A percentile compares a stretch with the other conserved stretches of the same genome.
Evolutionary conservation across 208 protist species (phyloP).

Genomic region (Trypanosoma lewisi): DNA sequence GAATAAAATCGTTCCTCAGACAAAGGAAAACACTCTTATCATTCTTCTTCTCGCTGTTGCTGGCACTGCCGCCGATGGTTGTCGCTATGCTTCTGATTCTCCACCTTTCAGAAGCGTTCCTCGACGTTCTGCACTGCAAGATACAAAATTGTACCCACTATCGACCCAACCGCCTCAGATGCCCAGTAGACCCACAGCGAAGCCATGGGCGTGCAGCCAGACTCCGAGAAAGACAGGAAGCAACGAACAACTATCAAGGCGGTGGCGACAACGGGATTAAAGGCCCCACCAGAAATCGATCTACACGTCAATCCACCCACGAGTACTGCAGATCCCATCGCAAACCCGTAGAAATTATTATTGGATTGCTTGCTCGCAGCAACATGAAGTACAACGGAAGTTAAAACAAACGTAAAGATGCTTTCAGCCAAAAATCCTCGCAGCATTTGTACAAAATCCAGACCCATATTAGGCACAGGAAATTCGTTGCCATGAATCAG

Average conservation of each 20-base stretch:
- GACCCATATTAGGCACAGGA: constrained; percentile 62
- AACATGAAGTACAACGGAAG: constrained; percentile 77
- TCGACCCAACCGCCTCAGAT: constrained; percentile 61
- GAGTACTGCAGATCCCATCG: constrained; percentile 73
- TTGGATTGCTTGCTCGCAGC: constrained; percentile 57
- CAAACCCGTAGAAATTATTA: constrained; percentile 83
- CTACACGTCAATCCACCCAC: constrained; percentile 56
- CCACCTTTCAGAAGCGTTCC: constrained; percentile 29
- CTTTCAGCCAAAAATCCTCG: constrained; percentile 75
- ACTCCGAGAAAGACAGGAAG: constrained; percentile 47
- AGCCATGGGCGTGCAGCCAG: constrained; percentile 50
- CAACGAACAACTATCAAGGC: constrained; percentile 67
- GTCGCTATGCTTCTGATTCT: too few species aligned
- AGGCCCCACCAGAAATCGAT: constrained; percentile 65
- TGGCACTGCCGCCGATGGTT: neutral
- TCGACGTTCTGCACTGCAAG: constrained; percentile 58
- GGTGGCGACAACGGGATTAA: constrained; percentile 73
- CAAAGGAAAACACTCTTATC: too few species aligned
- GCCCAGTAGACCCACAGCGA: constrained; percentile 72
- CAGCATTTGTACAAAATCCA: constrained; percentile 55
- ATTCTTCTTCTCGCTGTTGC: neutral
- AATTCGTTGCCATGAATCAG: constrained; percentile 63
- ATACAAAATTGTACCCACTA: constrained; percentile 71
- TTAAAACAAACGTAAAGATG: constrained; percentile 80
- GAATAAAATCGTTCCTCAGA: too few species aligned